These are phyloP conservation scores for Magnaporthiopsis poae DNA, from an alignment of 2,329 filamentous ascomycete species.

Conservation along the genomic window DNA sequence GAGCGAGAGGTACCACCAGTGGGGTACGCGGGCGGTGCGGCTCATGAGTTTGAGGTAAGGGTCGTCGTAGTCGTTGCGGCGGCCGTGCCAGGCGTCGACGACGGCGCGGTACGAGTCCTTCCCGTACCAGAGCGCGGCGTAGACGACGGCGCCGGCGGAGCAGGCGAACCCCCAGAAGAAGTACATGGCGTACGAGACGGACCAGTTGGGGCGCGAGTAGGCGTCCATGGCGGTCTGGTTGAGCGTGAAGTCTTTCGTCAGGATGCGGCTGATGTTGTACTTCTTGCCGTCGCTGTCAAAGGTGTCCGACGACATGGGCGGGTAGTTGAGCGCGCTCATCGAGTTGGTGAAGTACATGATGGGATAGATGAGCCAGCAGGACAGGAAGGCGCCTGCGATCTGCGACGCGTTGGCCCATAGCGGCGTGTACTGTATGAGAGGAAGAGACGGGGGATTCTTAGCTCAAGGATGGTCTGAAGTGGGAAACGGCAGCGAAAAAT, in stretches of 20 bases:
- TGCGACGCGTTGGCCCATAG: conserved; percentile 16
- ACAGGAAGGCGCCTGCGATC: conserved; percentile 13
- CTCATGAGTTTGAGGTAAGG: conserved; percentile 23
- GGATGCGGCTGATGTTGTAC: conserved; percentile 20
- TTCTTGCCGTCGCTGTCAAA: conserved; percentile 17
- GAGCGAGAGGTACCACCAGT: conserved; percentile 23
- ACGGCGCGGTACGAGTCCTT: conserved; percentile 9
- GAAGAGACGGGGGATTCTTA: neutral
- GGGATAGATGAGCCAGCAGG: conserved; percentile 16
- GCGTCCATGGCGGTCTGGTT: conserved; percentile 19
- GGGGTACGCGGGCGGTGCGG: conserved; percentile 18
- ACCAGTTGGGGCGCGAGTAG: conserved; percentile 20
- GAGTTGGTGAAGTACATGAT: conserved; percentile 18
- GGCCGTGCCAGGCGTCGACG: conserved; percentile 6
- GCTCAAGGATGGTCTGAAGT: neutral
- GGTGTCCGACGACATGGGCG: conserved; percentile 17
- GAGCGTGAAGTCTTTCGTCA: conserved; percentile 19
- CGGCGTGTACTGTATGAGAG: conserved; percentile 12
- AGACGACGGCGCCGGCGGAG: conserved; percentile 22
- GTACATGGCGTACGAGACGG: conserved; percentile 21
- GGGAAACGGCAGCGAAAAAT: too few relatives aligned
- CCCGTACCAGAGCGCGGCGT: conserved; percentile 18
- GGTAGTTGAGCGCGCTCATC: conserved; percentile 14
- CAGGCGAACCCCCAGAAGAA: conserved; percentile 26
- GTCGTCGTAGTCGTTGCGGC: conserved; percentile 19